Percentiles rank a stretch among this genome's conserved stretches.
Conservation (phyloP, 2,329 filamentous ascomycete genomes). For the Aphanoascus verrucosus region DNA sequence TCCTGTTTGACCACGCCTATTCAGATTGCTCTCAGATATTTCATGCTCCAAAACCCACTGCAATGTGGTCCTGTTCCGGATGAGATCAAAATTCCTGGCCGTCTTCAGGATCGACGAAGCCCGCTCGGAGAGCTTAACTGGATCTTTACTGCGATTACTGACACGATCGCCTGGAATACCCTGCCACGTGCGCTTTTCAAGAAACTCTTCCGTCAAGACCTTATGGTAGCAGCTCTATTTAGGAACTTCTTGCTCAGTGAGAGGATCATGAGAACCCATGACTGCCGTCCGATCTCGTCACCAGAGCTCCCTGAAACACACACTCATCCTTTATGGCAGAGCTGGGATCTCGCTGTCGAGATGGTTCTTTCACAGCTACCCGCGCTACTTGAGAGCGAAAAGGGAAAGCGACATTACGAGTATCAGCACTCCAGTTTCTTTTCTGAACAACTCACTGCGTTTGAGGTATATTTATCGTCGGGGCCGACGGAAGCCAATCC, state of each 20-base stretch:
- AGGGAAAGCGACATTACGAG: slow-evolving; percentile 68
- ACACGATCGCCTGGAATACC: slow-evolving; percentile 97
- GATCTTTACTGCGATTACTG: slow-evolving; percentile 98
- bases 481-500: slow-evolving; percentile 75
- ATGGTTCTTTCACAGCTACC: slow-evolving; percentile 86
- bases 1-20: slow-evolving; percentile 94
- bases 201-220: slow-evolving; percentile 90
- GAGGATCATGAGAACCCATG: slow-evolving; percentile 90
- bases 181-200: slow-evolving; percentile 83
- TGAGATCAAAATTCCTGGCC: slow-evolving; percentile 78
- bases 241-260: slow-evolving; percentile 92
- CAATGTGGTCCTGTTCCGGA: slow-evolving; percentile 60
- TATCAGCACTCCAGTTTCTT: slow-evolving; percentile 95
- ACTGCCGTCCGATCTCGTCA: slow-evolving; percentile 87
- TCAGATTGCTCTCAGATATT: slow-evolving; percentile 93
- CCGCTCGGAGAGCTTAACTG: slow-evolving; percentile 94
- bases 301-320: slow-evolving; percentile 90
- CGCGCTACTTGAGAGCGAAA: slow-evolving; percentile 64
- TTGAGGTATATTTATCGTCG: slow-evolving; percentile 84
- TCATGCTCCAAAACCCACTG: slow-evolving; percentile 82
- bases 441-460: slow-evolving; percentile 90
- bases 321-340: slow-evolving; percentile 89
- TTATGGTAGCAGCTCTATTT: slow-evolving; percentile 98
- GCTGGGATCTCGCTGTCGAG: slow-evolving; percentile 94
- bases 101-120: slow-evolving; percentile 83